Conservation (phyloP, 192 early-diverging fungal genomes). For the Linnemannia schmuckeri region DNA sequence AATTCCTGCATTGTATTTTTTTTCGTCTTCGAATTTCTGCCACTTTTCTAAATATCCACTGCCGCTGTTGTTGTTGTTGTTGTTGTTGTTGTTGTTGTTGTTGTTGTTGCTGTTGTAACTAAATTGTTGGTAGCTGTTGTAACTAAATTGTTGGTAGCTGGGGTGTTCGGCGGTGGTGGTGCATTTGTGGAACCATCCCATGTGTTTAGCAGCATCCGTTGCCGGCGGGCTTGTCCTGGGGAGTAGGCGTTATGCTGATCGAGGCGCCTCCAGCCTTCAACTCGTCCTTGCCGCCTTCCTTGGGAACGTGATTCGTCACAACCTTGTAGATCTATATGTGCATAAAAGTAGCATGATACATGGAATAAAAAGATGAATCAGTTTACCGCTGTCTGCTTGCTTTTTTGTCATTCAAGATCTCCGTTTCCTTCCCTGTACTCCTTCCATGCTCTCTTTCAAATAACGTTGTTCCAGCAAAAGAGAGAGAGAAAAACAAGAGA, state of each 20-base stretch:
- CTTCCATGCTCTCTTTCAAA: background rate
- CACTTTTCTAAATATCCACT: background rate
- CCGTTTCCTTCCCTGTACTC: background rate
- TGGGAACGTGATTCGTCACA: constrained; percentile 56
- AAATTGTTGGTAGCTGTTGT: background rate
- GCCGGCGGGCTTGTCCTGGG: constrained; percentile 56
- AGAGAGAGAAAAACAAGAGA: background rate
- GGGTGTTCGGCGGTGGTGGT: background rate
- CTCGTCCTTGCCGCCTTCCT: constrained; percentile 59
- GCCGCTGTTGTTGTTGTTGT: background rate
- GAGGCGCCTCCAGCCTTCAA: constrained; percentile 58
- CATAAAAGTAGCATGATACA: background rate
- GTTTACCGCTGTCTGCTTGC: constrained; percentile 23
- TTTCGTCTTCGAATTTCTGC: background rate
- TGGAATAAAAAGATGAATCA: background rate
- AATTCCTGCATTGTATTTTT: background rate
- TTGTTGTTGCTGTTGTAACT: background rate
- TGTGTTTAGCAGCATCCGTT: constrained; percentile 54
- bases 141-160: background rate
- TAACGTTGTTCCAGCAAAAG: background rate
- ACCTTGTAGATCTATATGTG: constrained; percentile 56
- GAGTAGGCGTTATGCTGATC: constrained; percentile 56
- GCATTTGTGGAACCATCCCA: background rate
- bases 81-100: background rate
- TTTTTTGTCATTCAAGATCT: background rate